phyloP scores from a whole-genome alignment of 1,284 basidiomycete species.

The Apiotrichum siamense region DNA sequence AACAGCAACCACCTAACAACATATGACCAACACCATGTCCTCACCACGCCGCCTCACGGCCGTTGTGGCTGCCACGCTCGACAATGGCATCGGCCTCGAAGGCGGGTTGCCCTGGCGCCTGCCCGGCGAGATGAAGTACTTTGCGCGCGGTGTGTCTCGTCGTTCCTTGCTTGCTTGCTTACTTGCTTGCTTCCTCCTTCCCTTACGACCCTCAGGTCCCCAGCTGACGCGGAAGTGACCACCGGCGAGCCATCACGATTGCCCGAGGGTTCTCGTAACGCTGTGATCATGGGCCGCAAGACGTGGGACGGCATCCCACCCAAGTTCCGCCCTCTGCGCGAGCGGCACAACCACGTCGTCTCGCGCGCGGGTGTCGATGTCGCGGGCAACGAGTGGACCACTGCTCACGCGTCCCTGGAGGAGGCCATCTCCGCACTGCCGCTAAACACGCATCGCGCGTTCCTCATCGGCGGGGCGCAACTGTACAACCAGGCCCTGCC shows the following conservation, averaged over 20 bases:
- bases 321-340: conserved; percentile 74
- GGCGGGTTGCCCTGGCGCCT: conserved; percentile 80
- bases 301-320: conserved; percentile 97
- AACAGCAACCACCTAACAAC: too few relatives aligned
- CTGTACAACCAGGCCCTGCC: conserved; percentile 67
- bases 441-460: conserved; percentile 47
- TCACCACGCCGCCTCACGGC: conserved; percentile 57
- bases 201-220: conserved; percentile 16
- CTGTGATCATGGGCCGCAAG: conserved; percentile 91
- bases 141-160: conserved; percentile 56
- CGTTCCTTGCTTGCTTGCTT: background rate
- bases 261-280: conserved; percentile 55
- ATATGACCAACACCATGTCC: conserved; percentile 2
- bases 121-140: conserved; percentile 87
- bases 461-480: conserved; percentile 85
- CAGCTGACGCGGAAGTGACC: too few relatives aligned
- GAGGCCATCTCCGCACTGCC: conserved; percentile 28
- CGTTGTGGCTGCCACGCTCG: conserved; percentile 83
- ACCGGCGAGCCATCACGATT: conserved; percentile 25
- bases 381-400: conserved; percentile 50
- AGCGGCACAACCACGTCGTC: conserved; percentile 74
- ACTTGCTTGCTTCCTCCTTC: background rate
- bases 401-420: conserved; percentile 31
- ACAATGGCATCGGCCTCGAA: conserved; percentile 79
- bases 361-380: conserved; percentile 61